Evolutionary conservation across 441 rosid genomes (phyloP).

Genomic region (Erodium chrysanthum): DNA sequence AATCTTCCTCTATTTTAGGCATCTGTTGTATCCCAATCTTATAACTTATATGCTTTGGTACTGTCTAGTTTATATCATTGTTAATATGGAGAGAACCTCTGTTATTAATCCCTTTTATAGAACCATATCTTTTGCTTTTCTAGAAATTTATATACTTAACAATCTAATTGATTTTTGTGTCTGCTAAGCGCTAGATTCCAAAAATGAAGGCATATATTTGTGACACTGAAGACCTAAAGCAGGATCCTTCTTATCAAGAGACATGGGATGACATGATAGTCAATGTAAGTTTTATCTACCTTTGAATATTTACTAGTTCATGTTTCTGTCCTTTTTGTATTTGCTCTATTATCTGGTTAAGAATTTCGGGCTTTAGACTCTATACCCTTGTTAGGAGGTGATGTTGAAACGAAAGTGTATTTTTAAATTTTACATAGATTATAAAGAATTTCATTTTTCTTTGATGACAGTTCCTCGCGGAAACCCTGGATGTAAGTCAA

Average conservation of each 20-base stretch:
- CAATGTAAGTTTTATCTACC: constrained; percentile 42
- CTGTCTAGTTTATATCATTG: too few relatives aligned
- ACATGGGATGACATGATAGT: constrained; percentile 99
- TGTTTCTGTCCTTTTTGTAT: neutral
- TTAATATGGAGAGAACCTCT: neutral
- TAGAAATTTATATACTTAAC: constrained; percentile 13
- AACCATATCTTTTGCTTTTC: neutral
- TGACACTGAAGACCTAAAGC: constrained; percentile 92
- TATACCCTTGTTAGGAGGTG: constrained; percentile 3
- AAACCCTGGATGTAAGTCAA: constrained; percentile 93
- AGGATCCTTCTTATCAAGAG: constrained; percentile 86
- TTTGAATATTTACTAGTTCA: constrained; percentile 11
- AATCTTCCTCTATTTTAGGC: constrained; percentile 1
- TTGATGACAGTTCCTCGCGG: constrained; percentile 76
- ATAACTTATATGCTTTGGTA: neutral
- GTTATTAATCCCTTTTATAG: neutral
- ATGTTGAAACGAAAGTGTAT: neutral
- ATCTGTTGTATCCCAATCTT: neutral
- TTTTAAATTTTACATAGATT: neutral
- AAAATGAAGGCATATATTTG: constrained; percentile 98
- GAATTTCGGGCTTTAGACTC: neutral
- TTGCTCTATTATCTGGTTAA: constrained; percentile 11
- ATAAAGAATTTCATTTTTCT: constrained; percentile 6
- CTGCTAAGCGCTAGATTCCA: constrained; percentile 98
- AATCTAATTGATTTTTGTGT: constrained; percentile 48